These are phyloP conservation scores for Avena sativa DNA, from an alignment of 176 grass and related monocot genomes.

Conservation along the genomic window DNA sequence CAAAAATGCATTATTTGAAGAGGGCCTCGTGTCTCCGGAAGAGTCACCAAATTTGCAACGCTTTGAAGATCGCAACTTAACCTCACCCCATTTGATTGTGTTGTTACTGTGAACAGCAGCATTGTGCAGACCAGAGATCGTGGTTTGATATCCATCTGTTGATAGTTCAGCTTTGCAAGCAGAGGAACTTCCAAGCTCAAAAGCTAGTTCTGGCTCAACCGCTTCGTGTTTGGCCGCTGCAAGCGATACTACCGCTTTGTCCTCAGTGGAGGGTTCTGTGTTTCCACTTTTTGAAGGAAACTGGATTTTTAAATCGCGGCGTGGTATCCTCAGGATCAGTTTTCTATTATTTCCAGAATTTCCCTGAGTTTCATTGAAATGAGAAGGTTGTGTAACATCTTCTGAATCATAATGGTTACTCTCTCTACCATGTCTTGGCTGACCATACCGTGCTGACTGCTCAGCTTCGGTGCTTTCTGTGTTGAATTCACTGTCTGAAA, in stretches of 20 bases:
- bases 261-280: conserved; percentile 3
- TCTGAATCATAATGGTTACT: conserved; percentile 67
- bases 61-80: conserved; percentile 83
- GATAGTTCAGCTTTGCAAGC: conserved; percentile 51
- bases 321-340: conserved; percentile 79
- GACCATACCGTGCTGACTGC: conserved; percentile 53
- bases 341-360: conserved; percentile 63
- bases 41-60: conserved; percentile 54
- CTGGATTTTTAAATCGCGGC: conserved; percentile 50
- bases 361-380: conserved; percentile 40
- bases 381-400: conserved; percentile 65
- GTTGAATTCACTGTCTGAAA: conserved; percentile 64
- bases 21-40: conserved; percentile 46
- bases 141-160: conserved; percentile 44
- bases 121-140: conserved; percentile 18
- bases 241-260: conserved; percentile 11
- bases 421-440: conserved; percentile 53
- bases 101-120: conserved; percentile 46
- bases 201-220: conserved; percentile 36
- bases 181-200: conserved; percentile 42
- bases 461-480: conserved; percentile 63
- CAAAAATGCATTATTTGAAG: conserved; percentile 42
- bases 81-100: conserved; percentile 94
- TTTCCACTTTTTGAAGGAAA: conserved; percentile 44
- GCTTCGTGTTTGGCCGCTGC: conserved; percentile 42